Evolutionary conservation across 164 flowering plant species (phyloP).

Genomic region (Vitis labrusca): DNA sequence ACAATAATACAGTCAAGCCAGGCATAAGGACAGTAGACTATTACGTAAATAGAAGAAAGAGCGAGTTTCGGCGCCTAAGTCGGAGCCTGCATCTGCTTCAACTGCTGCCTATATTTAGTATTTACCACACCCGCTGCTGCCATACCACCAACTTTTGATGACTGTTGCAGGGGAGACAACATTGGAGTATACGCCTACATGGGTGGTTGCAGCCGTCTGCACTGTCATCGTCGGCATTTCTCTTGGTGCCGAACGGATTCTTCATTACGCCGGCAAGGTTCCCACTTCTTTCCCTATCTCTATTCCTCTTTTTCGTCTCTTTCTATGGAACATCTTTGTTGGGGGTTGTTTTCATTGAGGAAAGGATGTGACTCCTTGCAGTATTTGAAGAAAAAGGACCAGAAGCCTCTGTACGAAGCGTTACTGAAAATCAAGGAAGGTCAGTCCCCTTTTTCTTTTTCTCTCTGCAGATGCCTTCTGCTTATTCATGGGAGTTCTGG

Average conservation of each 20-base stretch:
- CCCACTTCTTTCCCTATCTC: not conserved
- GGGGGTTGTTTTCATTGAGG: no score
- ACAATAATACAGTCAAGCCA: no score
- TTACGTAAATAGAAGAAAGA: no score
- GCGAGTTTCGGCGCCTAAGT: no score
- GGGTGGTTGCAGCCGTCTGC: conserved; percentile 71
- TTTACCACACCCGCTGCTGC: no score
- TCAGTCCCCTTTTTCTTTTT: conserved; percentile 2
- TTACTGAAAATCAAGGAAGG: conserved; percentile 87
- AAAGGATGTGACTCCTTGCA: conserved; percentile 15
- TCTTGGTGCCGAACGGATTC: conserved; percentile 46
- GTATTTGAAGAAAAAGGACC: conserved; percentile 63
- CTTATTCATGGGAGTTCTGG: not conserved
- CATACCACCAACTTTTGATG: not conserved
- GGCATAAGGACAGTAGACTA: no score
- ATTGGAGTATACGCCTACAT: conserved; percentile 69
- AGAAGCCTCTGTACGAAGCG: conserved; percentile 74
- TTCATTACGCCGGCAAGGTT: conserved; percentile 58
- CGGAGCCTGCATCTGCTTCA: not conserved
- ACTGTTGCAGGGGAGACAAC: conserved; percentile 27
- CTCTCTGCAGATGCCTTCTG: conserved; percentile 1
- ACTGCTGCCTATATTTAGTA: not conserved
- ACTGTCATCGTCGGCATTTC: conserved; percentile 57
- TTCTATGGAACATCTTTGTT: not conserved
- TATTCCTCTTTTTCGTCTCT: no score